phyloP scores from a whole-genome alignment of 2,329 filamentous ascomycete species.

The Sphaceloma murrayae region DNA sequence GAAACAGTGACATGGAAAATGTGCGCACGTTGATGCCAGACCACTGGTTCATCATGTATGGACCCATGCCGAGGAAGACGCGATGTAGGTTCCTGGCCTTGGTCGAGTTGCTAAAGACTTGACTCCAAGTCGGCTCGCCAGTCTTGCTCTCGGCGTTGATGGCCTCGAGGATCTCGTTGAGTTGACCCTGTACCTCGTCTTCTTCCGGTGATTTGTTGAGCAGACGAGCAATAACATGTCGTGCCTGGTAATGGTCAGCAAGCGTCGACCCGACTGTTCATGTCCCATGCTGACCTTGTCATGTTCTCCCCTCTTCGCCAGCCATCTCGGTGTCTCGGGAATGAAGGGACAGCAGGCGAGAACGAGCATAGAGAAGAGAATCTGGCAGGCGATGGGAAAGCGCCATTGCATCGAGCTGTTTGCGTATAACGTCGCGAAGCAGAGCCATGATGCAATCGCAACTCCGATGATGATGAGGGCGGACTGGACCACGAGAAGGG shows the following conservation, averaged over 20 bases:
- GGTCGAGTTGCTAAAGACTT: constrained; percentile 31
- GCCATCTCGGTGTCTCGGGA: constrained; percentile 18
- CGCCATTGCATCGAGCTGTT: constrained; percentile 25
- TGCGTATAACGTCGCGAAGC: constrained; percentile 24
- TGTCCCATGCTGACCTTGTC: not conserved
- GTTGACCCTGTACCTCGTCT: constrained; percentile 28
- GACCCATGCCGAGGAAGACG: constrained; percentile 32
- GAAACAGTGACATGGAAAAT: not conserved
- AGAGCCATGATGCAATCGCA: constrained; percentile 25
- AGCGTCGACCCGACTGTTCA: constrained; percentile 16
- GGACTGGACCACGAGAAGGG: constrained; percentile 23
- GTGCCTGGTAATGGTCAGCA: constrained; percentile 21
- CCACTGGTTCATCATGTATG: constrained; percentile 29
- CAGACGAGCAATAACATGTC: constrained; percentile 26
- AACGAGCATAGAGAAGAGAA: constrained; percentile 25
- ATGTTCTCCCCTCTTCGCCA: constrained; percentile 5
- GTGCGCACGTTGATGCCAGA: constrained; percentile 12
- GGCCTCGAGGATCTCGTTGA: constrained; percentile 30
- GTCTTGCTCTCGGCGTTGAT: constrained; percentile 26
- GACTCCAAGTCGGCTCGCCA: constrained; percentile 29
- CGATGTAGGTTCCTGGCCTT: constrained; percentile 30
- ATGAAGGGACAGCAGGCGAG: constrained; percentile 25
- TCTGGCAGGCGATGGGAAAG: constrained; percentile 26
- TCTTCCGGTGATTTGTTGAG: constrained; percentile 28
- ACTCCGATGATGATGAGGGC: constrained; percentile 26